Evolutionary conservation across 78 protist genomes (phyloP).

Genomic region (Dictyostelium firmibasis): DNA sequence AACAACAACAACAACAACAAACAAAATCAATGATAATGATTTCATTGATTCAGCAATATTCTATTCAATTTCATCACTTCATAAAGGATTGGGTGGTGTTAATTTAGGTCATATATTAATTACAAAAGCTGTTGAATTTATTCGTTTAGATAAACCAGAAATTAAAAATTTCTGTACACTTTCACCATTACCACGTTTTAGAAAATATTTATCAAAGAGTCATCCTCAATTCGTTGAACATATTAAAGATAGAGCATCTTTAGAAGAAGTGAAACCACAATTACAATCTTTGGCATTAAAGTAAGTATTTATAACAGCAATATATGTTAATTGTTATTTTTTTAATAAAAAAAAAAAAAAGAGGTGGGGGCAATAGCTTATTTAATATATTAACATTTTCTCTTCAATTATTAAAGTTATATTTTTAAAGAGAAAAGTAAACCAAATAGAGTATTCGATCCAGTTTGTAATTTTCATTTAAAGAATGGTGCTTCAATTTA

Average conservation of each 20-base stretch:
- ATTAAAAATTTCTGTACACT: constrained; percentile 49
- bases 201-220: not conserved
- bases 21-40: not conserved
- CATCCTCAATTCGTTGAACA: not conserved
- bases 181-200: constrained; percentile 69
- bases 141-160: not conserved
- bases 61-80: constrained; percentile 76
- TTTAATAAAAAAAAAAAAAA: too few species aligned
- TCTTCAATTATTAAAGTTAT: not conserved
- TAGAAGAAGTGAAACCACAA: not conserved
- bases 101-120: constrained; percentile 72
- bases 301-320: not conserved
- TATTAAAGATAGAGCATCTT: not conserved
- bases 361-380: too few species aligned
- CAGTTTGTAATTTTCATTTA: constrained; percentile 76
- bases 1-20: not conserved
- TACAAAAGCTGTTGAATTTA: constrained; percentile 41
- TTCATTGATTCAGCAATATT: constrained; percentile 37
- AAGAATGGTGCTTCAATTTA: constrained; percentile 70
- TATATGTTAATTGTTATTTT: not conserved
- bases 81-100: constrained; percentile 57
- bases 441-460: constrained; percentile 41
- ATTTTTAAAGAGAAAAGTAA: constrained; percentile 36
- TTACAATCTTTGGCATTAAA: not conserved
- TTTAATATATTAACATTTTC: not conserved